Evolutionary conservation across 2,329 filamentous ascomycete genomes (phyloP).

Genomic region (Aspergillus hortae): DNA sequence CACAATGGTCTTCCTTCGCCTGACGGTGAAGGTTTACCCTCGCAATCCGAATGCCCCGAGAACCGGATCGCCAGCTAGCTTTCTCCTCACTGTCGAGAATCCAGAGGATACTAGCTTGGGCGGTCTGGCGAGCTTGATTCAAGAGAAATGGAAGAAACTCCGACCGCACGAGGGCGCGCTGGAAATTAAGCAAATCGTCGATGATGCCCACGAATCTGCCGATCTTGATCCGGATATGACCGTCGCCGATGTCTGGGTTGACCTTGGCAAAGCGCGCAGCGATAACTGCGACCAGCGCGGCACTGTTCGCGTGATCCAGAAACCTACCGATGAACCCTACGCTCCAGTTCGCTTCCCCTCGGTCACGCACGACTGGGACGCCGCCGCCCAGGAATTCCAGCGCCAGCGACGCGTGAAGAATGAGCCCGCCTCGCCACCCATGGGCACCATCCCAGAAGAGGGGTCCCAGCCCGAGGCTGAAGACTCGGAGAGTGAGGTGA

Average conservation of each 20-base stretch:
- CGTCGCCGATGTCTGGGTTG: constrained; percentile 38
- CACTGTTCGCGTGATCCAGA: constrained; percentile 33
- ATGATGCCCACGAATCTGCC: constrained; percentile 29
- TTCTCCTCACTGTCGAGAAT: constrained; percentile 28
- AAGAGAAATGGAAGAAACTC: constrained; percentile 31
- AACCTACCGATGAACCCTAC: constrained; percentile 16
- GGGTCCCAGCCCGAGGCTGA: not conserved
- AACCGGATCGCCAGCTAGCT: constrained; percentile 21
- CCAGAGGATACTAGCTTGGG: constrained; percentile 31
- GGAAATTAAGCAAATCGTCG: constrained; percentile 35
- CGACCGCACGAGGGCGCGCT: constrained; percentile 28
- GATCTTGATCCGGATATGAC: constrained; percentile 32
- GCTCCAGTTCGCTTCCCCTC: constrained; percentile 29
- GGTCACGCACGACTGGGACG: constrained; percentile 34
- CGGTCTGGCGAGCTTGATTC: constrained; percentile 29
- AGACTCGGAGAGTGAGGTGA: constrained; percentile 1
- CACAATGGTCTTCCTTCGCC: constrained; percentile 35
- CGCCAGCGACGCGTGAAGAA: constrained; percentile 13
- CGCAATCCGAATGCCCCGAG: constrained; percentile 5
- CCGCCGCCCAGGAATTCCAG: constrained; percentile 20
- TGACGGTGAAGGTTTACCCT: constrained; percentile 33
- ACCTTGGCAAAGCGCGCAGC: constrained; percentile 30
- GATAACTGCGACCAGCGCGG: constrained; percentile 36
- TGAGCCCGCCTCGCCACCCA: constrained; percentile 8
- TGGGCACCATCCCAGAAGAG: constrained; percentile 19